These are phyloP conservation scores for Starmerella kuoi DNA, from an alignment of 805 yeast genomes.

Conservation along the genomic window DNA sequence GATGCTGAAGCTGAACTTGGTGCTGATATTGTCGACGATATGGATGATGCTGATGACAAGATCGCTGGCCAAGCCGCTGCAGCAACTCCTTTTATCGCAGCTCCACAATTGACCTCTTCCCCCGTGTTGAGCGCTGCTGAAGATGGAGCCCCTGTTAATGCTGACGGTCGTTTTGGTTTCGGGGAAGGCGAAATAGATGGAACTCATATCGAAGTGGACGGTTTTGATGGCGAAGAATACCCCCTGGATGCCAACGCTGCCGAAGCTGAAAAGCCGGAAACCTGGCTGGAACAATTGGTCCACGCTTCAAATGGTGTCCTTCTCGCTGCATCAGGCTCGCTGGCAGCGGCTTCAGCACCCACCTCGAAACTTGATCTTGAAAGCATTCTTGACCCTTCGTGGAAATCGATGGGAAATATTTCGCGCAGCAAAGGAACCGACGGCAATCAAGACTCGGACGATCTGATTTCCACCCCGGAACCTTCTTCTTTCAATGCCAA, in stretches of 20 bases:
- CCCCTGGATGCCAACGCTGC: neutral
- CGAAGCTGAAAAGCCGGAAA: slow-evolving; percentile 19
- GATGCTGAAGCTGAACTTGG: neutral
- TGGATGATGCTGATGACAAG: neutral
- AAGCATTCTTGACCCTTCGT: slow-evolving; percentile 2
- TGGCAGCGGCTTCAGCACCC: slow-evolving; percentile 11
- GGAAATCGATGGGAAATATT: neutral
- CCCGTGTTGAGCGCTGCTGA: neutral
- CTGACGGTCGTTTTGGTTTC: no score
- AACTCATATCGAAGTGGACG: neutral
- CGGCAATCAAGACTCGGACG: neutral
- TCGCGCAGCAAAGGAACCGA: neutral
- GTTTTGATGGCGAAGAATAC: neutral
- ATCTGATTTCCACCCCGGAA: no score
- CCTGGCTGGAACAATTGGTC: slow-evolving; percentile 18
- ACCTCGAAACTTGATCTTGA: slow-evolving; percentile 8
- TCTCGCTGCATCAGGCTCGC: slow-evolving; percentile 7
- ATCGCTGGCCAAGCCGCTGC: neutral
- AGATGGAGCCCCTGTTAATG: no score
- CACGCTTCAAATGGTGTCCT: slow-evolving; percentile 9
- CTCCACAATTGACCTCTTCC: neutral
- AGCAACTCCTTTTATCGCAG: neutral
- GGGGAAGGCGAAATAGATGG: neutral
- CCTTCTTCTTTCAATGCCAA: neutral
- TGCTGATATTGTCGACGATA: neutral